Conservation (phyloP, 202 grass and related monocot genomes). For the Digitaria exilis region DNA sequence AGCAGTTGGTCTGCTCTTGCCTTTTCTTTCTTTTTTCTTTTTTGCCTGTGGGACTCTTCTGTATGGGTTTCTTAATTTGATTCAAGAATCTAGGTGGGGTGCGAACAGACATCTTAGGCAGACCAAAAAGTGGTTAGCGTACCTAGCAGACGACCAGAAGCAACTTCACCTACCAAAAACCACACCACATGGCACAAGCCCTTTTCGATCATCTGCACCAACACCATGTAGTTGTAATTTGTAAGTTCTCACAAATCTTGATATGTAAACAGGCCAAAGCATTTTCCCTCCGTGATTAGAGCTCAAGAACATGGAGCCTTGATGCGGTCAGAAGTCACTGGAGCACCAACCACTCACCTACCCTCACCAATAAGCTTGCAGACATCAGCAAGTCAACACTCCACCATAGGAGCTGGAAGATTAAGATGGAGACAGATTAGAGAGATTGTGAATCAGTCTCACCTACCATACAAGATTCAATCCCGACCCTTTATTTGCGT, state of each 20-base stretch:
- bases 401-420: background rate
- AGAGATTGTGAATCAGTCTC: too few relatives aligned
- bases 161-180: slow-evolving; percentile 34
- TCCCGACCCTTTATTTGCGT: background rate
- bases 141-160: background rate
- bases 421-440: too few relatives aligned
- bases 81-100: background rate
- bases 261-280: background rate
- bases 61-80: background rate
- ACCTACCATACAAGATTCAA: slow-evolving; percentile 23
- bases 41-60: background rate
- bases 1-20: background rate
- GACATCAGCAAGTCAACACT: background rate
- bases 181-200: background rate
- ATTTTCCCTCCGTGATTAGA: background rate
- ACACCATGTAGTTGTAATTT: too few relatives aligned
- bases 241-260: background rate
- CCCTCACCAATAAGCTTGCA: background rate
- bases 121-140: background rate
- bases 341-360: slow-evolving; percentile 15
- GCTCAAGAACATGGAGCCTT: background rate
- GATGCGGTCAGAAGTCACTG: background rate
- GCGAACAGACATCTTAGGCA: background rate
- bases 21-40: too few relatives aligned
- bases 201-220: background rate